Base-by-base conservation (phyloP, 768 basidiomycete genomes). In the Strobilomyces dryophilus region DNA sequence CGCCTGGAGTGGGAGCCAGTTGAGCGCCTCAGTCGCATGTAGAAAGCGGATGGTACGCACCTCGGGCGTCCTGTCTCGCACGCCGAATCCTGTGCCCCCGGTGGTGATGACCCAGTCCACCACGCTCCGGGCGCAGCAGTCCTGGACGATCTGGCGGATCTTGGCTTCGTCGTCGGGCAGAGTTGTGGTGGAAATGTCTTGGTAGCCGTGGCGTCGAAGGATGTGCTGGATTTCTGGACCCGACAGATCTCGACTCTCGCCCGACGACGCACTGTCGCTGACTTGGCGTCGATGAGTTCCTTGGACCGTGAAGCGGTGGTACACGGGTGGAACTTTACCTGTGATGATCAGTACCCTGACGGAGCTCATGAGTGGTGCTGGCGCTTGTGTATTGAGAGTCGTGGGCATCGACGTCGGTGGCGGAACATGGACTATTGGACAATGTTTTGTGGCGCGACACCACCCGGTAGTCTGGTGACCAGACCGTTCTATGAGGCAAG, bases 11-110 rank as follows among this genome's bases (percentile, higher is more conserved):
- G 15, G 17, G 12, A 36, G 14, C 15, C 35, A 3, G 14, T 36
- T 15, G 14, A 36, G 35, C 15, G 15, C 35, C 5, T n/a, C 35
- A 15, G 35, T 15, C 5, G 35, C 14, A n/a, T n/a, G n/a, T n/a
- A n/a, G 32, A 15, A 36, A 2, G 12, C 11, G 18, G 35, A 1
- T n/a, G 49, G 9, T 6, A 43, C 32, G 26, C 42, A 89, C 92
- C 79, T 95, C 91, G 36, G 92, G 92, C 5, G 92, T 95, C 41
- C 76, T 71, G 69, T 95, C 92, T 58, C 87, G 74, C 29, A 79
- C 73, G 1, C 91, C 88, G 62, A 93, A 92, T 8, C 92, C 92
- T 1, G 92, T 95, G 5, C 92, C 92, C 17, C 92, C 92, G 0
- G 88, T 89, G 7, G 89, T 89, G 57, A 95, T 73, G 53, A 93